Conservation (phyloP, 495 filamentous ascomycete species). For the Penicillium lividum region DNA sequence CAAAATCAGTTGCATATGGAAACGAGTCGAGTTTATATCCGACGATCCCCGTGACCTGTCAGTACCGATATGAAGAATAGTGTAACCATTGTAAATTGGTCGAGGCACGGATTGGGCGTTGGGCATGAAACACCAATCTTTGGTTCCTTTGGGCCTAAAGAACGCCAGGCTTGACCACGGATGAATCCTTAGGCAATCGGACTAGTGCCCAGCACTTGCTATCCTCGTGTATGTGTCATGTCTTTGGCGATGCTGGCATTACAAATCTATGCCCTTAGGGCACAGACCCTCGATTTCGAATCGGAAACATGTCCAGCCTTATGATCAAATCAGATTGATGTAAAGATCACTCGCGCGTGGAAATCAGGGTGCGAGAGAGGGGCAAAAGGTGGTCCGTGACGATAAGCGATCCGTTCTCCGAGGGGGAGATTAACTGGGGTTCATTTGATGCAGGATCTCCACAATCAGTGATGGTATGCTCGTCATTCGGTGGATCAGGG, state of each 20-base stretch:
- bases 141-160: slow-evolving; percentile 16
- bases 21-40: slow-evolving; percentile 1
- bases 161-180: slow-evolving; percentile 8
- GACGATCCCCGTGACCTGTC: not conserved
- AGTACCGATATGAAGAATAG: not conserved
- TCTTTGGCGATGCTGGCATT: slow-evolving; percentile 1
- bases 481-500: slow-evolving; percentile 35
- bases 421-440: slow-evolving; percentile 13
- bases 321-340: not conserved
- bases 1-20: not conserved
- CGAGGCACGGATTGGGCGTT: slow-evolving; percentile 26
- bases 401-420: slow-evolving; percentile 19
- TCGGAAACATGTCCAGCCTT: not conserved
- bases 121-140: slow-evolving; percentile 29
- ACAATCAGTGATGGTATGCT: slow-evolving; percentile 25
- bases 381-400: slow-evolving; percentile 14
- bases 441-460: slow-evolving; percentile 29
- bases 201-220: not conserved
- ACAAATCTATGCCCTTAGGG: not conserved
- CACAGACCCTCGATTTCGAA: not conserved
- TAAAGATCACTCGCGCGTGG: not conserved
- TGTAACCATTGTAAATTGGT: slow-evolving; percentile 20
- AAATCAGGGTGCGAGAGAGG: slow-evolving; percentile 3
- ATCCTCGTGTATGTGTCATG: slow-evolving; percentile 15
- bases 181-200: slow-evolving; percentile 11